These are phyloP conservation scores for Terfezia claveryi DNA, from an alignment of 495 filamentous ascomycete species.

Conservation along the genomic window DNA sequence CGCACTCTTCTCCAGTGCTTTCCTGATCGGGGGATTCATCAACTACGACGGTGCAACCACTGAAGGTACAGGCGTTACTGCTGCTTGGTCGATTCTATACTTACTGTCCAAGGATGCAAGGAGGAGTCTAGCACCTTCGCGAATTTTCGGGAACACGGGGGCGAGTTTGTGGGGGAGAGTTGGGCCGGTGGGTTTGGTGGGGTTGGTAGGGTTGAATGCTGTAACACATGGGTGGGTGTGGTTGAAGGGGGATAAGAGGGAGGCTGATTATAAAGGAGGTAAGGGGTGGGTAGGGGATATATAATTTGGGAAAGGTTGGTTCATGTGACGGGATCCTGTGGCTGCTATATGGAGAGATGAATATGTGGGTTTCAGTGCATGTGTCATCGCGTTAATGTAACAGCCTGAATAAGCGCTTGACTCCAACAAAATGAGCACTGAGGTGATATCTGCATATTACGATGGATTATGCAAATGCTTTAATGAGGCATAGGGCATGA, in stretches of 20 bases:
- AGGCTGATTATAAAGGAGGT: not conserved
- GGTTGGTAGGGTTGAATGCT: slow-evolving; percentile 44
- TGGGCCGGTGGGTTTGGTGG: slow-evolving; percentile 38
- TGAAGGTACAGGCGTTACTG: slow-evolving; percentile 63
- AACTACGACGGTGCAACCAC: slow-evolving; percentile 58
- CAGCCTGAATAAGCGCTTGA: no score
- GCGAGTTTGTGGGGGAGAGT: slow-evolving; percentile 45
- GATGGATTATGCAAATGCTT: no score
- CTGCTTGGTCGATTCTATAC: slow-evolving; percentile 74
- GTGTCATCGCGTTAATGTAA: no score
- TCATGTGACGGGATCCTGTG: no score
- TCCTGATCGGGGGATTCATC: slow-evolving; percentile 11
- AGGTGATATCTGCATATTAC: no score
- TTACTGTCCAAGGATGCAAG: slow-evolving; percentile 50
- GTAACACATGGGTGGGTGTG: slow-evolving; percentile 20
- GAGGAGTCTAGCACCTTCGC: slow-evolving; percentile 24
- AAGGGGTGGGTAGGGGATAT: not conserved
- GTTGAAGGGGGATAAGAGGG: not conserved
- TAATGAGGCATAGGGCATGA: no score
- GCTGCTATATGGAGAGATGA: no score
- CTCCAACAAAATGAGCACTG: no score
- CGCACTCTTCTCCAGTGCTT: slow-evolving; percentile 42
- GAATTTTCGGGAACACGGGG: slow-evolving; percentile 31
- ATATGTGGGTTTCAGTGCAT: no score
- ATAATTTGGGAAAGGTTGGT: not conserved